Conservation (phyloP, 768 basidiomycete species). For the Lactarius sanguifluus region DNA sequence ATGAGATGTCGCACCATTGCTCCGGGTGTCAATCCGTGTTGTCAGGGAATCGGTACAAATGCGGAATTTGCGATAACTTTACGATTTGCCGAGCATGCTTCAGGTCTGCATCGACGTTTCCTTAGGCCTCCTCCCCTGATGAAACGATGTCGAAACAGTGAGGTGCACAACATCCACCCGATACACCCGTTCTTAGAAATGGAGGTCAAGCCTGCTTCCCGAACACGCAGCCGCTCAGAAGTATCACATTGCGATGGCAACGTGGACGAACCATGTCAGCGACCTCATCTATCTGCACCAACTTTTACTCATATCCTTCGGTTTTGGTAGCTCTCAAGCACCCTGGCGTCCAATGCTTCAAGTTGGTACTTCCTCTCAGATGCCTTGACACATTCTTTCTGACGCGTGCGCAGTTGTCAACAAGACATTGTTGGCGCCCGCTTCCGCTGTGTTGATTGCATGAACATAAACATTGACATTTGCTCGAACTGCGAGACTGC, state of each 20-base stretch:
- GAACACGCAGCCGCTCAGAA: conserved; percentile 45
- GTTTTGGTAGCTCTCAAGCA: conserved; percentile 28
- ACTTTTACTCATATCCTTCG: neutral
- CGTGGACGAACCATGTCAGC: conserved; percentile 27
- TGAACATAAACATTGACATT: conserved; percentile 55
- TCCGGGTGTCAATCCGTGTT: conserved; percentile 76
- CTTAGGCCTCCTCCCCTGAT: conserved; percentile 14
- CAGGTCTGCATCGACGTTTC: conserved; percentile 47
- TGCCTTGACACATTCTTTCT: conserved; percentile 3
- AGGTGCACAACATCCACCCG: conserved; percentile 91
- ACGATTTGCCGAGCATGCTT: conserved; percentile 83
- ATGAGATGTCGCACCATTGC: conserved; percentile 67
- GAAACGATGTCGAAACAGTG: conserved; percentile 43
- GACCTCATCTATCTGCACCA: conserved; percentile 5
- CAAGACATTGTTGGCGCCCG: conserved; percentile 89
- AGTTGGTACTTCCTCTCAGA: conserved; percentile 20
- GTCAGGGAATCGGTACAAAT: conserved; percentile 73
- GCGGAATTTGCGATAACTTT: conserved; percentile 75
- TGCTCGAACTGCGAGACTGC: conserved; percentile 87
- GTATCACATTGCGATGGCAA: conserved; percentile 25
- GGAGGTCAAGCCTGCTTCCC: conserved; percentile 54
- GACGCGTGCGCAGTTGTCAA: conserved; percentile 58
- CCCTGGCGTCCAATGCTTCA: conserved; percentile 26
- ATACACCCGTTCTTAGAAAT: conserved; percentile 82
- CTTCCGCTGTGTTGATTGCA: conserved; percentile 89